phyloP scores from a whole-genome alignment of 75 land plant species.

The Azolla pinnata region DNA sequence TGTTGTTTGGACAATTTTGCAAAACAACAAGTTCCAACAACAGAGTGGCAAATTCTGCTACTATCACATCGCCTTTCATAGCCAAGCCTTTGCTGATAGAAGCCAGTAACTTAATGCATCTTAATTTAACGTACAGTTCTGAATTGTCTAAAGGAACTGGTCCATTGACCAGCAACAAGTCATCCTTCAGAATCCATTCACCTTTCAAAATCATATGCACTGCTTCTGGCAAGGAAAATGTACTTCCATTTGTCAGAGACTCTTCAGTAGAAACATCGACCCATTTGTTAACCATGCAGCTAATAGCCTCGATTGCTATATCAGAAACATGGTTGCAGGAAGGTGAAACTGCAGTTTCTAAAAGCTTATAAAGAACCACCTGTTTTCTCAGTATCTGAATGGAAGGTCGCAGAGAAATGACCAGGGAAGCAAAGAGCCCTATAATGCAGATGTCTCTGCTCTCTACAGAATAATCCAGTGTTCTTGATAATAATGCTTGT shows the following conservation, averaged over 20 bases:
- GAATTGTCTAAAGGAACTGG: background rate
- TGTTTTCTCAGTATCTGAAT: slow-evolving; percentile 27
- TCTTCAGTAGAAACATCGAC: background rate
- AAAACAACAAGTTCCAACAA: slow-evolving; percentile 39
- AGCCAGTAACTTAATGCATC: slow-evolving; percentile 39
- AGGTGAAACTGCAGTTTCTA: slow-evolving; percentile 19
- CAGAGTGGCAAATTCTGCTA: slow-evolving; percentile 42
- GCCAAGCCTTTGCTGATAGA: slow-evolving; percentile 90
- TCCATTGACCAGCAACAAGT: background rate
- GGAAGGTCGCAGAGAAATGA: slow-evolving; percentile 53
- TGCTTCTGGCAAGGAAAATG: slow-evolving; percentile 40
- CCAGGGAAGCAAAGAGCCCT: slow-evolving; percentile 50
- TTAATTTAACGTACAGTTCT: slow-evolving; percentile 7
- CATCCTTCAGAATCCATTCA: slow-evolving; percentile 9
- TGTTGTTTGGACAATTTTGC: slow-evolving; percentile 6
- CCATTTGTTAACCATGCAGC: slow-evolving; percentile 78
- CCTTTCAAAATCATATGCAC: slow-evolving; percentile 30
- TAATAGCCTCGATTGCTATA: slow-evolving; percentile 69
- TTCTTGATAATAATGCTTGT: background rate
- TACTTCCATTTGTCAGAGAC: background rate
- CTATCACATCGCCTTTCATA: slow-evolving; percentile 74
- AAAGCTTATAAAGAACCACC: slow-evolving; percentile 25
- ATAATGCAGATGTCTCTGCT: slow-evolving; percentile 40
- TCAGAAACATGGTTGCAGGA: slow-evolving; percentile 22
- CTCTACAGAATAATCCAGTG: background rate